These are phyloP conservation scores for Scedosporium minutisporum DNA, from an alignment of 2,329 filamentous ascomycete species.

Conservation along the genomic window DNA sequence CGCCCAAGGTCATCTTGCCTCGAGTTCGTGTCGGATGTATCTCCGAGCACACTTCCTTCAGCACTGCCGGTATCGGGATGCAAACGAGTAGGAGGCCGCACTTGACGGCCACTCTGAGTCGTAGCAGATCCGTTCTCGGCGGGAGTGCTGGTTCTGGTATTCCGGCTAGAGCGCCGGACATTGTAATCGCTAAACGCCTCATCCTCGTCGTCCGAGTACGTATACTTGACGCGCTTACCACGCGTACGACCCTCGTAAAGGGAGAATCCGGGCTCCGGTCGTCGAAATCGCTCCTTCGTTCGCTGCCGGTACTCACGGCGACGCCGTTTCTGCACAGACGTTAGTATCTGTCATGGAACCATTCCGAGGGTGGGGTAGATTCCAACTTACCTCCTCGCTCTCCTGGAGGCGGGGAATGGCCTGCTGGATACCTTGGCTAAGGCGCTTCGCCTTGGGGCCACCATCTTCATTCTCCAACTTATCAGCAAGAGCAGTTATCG, in stretches of 20 bases:
- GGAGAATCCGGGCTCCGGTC: slow-evolving; percentile 82
- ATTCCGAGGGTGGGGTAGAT: background rate
- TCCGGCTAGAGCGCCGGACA: slow-evolving; percentile 59
- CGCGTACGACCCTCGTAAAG: slow-evolving; percentile 93
- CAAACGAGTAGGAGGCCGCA: slow-evolving; percentile 57
- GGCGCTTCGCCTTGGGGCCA: slow-evolving; percentile 67
- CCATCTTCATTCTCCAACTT: slow-evolving; percentile 71
- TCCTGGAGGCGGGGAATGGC: slow-evolving; percentile 87
- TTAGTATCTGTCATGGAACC: slow-evolving; percentile 10
- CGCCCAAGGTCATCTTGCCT: slow-evolving; percentile 14
- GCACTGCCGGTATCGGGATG: slow-evolving; percentile 52
- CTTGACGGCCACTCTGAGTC: slow-evolving; percentile 81
- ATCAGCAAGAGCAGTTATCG: slow-evolving; percentile 64
- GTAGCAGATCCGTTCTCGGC: slow-evolving; percentile 54
- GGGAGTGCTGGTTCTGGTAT: slow-evolving; percentile 65
- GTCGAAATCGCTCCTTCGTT: slow-evolving; percentile 77
- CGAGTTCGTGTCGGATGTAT: slow-evolving; percentile 22
- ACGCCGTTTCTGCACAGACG: slow-evolving; percentile 62
- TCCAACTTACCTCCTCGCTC: slow-evolving; percentile 65
- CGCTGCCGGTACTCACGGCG: slow-evolving; percentile 83
- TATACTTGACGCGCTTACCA: slow-evolving; percentile 94
- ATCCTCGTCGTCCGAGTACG: slow-evolving; percentile 82
- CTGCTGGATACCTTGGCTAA: slow-evolving; percentile 66
- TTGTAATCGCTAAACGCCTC: slow-evolving; percentile 51
- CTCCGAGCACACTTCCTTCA: slow-evolving; percentile 34